Percentiles rank a stretch among this genome's conserved stretches.
Conservation (phyloP, 208 protist genomes). For the Wallacemonas collosoma region DNA sequence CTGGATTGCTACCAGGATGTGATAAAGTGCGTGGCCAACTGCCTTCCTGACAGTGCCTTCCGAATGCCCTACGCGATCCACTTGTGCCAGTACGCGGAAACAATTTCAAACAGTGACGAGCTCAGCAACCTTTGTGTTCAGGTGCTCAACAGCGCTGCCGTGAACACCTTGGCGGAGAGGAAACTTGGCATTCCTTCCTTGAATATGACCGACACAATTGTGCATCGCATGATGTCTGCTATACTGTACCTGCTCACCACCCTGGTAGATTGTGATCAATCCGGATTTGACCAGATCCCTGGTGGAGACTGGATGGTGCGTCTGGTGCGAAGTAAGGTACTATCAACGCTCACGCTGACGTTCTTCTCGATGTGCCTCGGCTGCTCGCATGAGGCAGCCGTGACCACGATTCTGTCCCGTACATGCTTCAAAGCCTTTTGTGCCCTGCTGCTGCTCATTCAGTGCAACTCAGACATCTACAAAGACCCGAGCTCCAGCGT, state of each 20-base stretch:
- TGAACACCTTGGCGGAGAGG: conserved; percentile 28
- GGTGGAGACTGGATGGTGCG: conserved; percentile 14
- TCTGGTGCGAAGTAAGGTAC: neutral
- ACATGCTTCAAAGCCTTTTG: conserved; percentile 12
- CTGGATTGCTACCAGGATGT: conserved; percentile 11
- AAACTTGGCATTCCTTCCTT: conserved; percentile 21
- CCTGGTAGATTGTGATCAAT: neutral
- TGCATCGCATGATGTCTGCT: conserved; percentile 53
- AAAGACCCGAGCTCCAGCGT: neutral
- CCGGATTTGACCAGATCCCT: neutral
- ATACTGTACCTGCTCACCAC: conserved; percentile 45
- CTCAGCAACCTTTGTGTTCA: conserved; percentile 49
- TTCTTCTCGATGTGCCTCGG: conserved; percentile 17
- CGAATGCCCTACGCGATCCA: conserved; percentile 55
- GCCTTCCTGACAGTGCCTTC: conserved; percentile 49
- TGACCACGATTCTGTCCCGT: neutral
- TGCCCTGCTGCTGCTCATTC: conserved; percentile 3
- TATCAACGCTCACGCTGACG: conserved; percentile 12
- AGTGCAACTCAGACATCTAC: conserved; percentile 15
- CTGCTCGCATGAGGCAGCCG: conserved; percentile 6
- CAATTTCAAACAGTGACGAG: conserved; percentile 19
- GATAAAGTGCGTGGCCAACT: conserved; percentile 32
- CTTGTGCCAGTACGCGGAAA: conserved; percentile 57
- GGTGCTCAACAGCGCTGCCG: conserved; percentile 62
- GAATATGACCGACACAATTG: conserved; percentile 47